Conservation (phyloP, 73 alveolate species). For the Loxodes magnus region DNA sequence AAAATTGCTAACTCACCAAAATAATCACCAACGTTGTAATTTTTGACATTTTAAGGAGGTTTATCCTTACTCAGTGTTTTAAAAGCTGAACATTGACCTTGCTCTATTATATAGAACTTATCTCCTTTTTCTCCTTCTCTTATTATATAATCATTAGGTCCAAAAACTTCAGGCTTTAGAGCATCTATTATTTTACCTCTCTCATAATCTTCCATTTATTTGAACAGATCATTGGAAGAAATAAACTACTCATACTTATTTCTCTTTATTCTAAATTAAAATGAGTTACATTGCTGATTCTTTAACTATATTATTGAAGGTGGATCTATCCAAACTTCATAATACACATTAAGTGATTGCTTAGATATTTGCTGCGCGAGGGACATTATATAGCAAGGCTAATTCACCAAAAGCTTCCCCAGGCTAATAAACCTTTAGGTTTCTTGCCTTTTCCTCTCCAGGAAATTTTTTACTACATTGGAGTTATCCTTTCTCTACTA, state of each 20-base stretch:
- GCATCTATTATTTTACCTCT: conserved; percentile 81
- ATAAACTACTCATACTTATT: conserved; percentile 72
- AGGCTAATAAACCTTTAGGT: conserved; percentile 38
- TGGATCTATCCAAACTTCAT: conserved; percentile 52
- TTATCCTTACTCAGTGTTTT: conserved; percentile 34
- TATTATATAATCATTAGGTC: conserved; percentile 54
- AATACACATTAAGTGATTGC: conserved; percentile 44
- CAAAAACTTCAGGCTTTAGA: conserved; percentile 28
- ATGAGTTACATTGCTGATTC: conserved; percentile 59
- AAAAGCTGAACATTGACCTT: conserved; percentile 74
- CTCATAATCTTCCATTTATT: conserved; percentile 78
- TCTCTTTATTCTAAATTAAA: no score
- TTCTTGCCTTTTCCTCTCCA: no score
- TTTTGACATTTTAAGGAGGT: conserved; percentile 65
- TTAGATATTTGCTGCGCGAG: conserved; percentile 62
- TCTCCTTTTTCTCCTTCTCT: conserved; percentile 84
- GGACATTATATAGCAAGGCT: conserved; percentile 55
- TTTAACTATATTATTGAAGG: conserved; percentile 63
- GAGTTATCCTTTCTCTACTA: conserved; percentile 78
- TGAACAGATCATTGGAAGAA: conserved; percentile 44
- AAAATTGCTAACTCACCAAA: conserved; percentile 95
- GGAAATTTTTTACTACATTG: conserved; percentile 46
- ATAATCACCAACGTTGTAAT: conserved; percentile 80
- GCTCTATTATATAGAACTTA: conserved; percentile 76
- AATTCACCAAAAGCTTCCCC: conserved; percentile 77